Conservation (phyloP, 306 rosid genomes). For the Casuarina cunninghamiana region DNA sequence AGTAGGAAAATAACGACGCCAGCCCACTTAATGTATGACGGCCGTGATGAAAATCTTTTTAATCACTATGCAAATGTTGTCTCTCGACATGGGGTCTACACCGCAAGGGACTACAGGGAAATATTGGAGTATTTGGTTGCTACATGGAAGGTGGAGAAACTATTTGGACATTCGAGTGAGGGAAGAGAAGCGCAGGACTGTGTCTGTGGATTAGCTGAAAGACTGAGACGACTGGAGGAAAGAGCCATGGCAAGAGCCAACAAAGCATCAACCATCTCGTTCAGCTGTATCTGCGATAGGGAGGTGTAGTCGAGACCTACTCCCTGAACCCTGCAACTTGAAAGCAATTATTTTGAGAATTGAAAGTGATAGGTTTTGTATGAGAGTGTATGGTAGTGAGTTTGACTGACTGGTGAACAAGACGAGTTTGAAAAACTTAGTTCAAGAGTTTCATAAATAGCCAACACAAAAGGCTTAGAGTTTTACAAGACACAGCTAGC, state of each 20-base stretch:
- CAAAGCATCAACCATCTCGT: conserved; percentile 36
- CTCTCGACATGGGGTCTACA: conserved; percentile 78
- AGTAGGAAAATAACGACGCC: conserved; percentile 85
- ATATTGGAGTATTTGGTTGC: conserved; percentile 74
- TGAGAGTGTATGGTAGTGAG: no score
- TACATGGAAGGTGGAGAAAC: conserved; percentile 70
- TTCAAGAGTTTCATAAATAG: no score
- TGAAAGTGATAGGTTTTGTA: no score
- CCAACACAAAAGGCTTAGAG: no score
- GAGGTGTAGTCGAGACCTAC: conserved; percentile 40
- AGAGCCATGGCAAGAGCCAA: conserved; percentile 64
- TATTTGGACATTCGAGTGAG: conserved; percentile 66
- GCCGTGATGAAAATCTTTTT: conserved; percentile 65
- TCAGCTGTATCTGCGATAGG: conserved; percentile 75
- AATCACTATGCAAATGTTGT: conserved; percentile 68
- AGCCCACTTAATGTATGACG: conserved; percentile 88
- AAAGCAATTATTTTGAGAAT: no score
- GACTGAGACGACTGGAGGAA: conserved; percentile 77
- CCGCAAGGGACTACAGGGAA: conserved; percentile 79
- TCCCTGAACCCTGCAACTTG: no score
- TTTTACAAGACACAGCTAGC: no score
- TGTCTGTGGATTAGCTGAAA: conserved; percentile 65
- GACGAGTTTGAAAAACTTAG: no score
- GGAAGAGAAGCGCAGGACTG: conserved; percentile 82
- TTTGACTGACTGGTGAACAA: no score